A percentile compares a stretch with the other conserved stretches of the same genome.
phyloP scores from a whole-genome alignment of 1,284 basidiomycete species.

The Boletus sp. region DNA sequence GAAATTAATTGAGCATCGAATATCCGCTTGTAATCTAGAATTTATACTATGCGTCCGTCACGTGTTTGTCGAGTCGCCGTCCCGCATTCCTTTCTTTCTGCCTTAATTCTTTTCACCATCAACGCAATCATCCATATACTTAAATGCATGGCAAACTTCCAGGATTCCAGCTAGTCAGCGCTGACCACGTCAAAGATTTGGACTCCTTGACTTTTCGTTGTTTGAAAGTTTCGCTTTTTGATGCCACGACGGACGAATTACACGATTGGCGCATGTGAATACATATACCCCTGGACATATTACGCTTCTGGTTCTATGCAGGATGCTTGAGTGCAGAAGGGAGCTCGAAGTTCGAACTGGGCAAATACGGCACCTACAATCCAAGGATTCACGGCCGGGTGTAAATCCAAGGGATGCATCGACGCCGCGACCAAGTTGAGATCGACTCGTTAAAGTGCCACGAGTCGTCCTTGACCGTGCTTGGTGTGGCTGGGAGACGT shows the following conservation, averaged over 20 bases:
- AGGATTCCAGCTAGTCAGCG: no score
- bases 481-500: background rate
- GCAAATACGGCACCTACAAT: background rate
- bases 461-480: slow-evolving; percentile 1
- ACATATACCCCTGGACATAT: background rate
- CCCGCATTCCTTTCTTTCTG: slow-evolving; percentile 18
- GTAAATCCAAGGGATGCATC: background rate
- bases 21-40: slow-evolving; percentile 37
- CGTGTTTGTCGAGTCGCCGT: slow-evolving; percentile 15
- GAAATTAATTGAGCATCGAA: slow-evolving; percentile 30
- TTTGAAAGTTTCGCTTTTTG: background rate
- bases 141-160: slow-evolving; percentile 18
- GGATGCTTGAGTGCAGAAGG: no score
- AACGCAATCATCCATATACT: slow-evolving; percentile 17
- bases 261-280: slow-evolving; percentile 6
- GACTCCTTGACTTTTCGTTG: slow-evolving; percentile 11
- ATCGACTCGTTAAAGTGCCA: background rate
- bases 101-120: slow-evolving; percentile 10
- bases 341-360: background rate
- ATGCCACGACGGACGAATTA: background rate
- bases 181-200: slow-evolving; percentile 5
- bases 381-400: background rate
- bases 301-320: no score
- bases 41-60: slow-evolving; percentile 27
- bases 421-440: background rate